A percentile compares a stretch with the other conserved stretches of the same genome.
phyloP scores from a whole-genome alignment of 1,284 basidiomycete species.

The Heterobasidion occidentale region DNA sequence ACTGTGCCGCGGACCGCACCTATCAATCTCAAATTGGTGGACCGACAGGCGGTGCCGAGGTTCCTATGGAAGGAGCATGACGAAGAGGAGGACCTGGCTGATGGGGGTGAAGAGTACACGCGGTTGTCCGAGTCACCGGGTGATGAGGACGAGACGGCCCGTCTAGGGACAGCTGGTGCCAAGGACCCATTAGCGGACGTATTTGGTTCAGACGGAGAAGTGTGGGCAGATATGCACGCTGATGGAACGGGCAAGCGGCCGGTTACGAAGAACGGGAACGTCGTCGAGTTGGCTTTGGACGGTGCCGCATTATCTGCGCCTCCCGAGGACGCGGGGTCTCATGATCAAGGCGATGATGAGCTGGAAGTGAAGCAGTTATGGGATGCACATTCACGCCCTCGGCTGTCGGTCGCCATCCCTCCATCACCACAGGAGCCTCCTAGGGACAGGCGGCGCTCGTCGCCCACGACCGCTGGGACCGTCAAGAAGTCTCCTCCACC shows the following conservation, averaged over 20 bases:
- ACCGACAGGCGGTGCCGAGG: conserved; percentile 29
- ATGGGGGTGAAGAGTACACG: conserved; percentile 19
- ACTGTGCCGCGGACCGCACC: conserved; percentile 23
- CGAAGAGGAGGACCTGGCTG: conserved; percentile 13
- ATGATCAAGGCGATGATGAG: conserved; percentile 22
- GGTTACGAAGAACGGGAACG: conserved; percentile 28
- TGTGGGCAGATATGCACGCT: conserved; percentile 47
- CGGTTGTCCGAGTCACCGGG: conserved; percentile 26
- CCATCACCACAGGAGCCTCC: conserved; percentile 2
- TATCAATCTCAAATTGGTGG: conserved; percentile 42
- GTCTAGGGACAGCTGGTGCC: not conserved
- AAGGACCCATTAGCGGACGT: conserved; percentile 39
- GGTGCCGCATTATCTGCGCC: conserved; percentile 35
- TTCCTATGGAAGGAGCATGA: conserved; percentile 18
- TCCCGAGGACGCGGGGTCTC: conserved; percentile 20
- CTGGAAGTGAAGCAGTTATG: conserved; percentile 15
- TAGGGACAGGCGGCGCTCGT: not conserved
- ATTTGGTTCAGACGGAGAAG: conserved; percentile 52
- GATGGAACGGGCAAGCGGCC: conserved; percentile 14
- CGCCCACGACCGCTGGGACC: conserved; percentile 4
- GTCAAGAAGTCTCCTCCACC: conserved; percentile 9
- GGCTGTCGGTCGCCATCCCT: conserved; percentile 10
- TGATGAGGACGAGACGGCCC: conserved; percentile 2
- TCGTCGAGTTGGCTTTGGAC: conserved; percentile 46
- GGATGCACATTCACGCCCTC: conserved; percentile 11